Evolutionary conservation across 2,329 filamentous ascomycete species (phyloP).

Genomic region (Colletotrichum sp.): DNA sequence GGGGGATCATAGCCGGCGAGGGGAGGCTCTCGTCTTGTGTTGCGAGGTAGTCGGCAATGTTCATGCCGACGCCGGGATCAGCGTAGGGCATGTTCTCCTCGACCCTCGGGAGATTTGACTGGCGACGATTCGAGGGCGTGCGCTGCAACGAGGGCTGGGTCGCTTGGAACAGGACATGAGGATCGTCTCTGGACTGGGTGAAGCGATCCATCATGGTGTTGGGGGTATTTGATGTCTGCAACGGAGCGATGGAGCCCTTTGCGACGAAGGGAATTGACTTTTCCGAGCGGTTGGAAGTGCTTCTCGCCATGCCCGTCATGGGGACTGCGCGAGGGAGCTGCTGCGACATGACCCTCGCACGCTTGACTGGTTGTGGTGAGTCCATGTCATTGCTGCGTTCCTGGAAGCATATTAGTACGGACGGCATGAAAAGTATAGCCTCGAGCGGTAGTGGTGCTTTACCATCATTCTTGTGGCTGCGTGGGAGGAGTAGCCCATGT

Average conservation of each 20-base stretch:
- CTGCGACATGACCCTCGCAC: slow-evolving; percentile 39
- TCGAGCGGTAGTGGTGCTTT: background rate
- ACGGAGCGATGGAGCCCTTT: slow-evolving; percentile 38
- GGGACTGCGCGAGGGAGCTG: slow-evolving; percentile 24
- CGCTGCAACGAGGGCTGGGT: slow-evolving; percentile 27
- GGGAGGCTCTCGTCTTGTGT: slow-evolving; percentile 28
- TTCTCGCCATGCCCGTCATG: slow-evolving; percentile 33
- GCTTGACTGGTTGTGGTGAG: slow-evolving; percentile 33
- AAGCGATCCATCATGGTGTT: slow-evolving; percentile 32
- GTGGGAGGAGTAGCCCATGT: slow-evolving; percentile 14
- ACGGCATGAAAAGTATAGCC: background rate
- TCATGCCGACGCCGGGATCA: slow-evolving; percentile 36
- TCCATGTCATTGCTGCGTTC: slow-evolving; percentile 26
- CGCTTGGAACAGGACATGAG: slow-evolving; percentile 24
- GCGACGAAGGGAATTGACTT: slow-evolving; percentile 43
- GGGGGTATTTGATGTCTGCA: slow-evolving; percentile 25
- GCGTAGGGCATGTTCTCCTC: slow-evolving; percentile 35
- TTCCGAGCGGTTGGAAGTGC: slow-evolving; percentile 46
- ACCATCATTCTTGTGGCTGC: slow-evolving; percentile 16
- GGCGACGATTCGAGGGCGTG: slow-evolving; percentile 29
- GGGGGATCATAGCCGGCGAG: slow-evolving; percentile 28
- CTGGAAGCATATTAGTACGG: slow-evolving; percentile 22
- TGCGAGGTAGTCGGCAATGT: slow-evolving; percentile 44
- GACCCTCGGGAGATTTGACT: slow-evolving; percentile 35
- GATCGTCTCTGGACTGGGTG: slow-evolving; percentile 36